A percentile compares a stretch with the other conserved stretches of the same genome.
phyloP scores from a whole-genome alignment of 2,329 filamentous ascomycete genomes.

The Ilyonectria mors-panacis region DNA sequence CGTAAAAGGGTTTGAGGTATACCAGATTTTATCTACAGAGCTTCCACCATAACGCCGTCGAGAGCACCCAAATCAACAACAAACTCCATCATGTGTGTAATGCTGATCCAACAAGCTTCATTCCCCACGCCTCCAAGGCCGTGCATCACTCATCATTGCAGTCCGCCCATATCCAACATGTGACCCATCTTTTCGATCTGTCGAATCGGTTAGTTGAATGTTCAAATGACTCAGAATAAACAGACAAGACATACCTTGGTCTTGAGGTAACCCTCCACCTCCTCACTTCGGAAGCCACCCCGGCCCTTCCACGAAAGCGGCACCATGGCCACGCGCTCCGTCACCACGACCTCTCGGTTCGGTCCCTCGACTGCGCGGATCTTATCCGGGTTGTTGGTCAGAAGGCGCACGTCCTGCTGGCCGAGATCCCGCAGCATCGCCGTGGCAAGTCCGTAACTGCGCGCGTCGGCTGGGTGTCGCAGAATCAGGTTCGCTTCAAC shows the following conservation, averaged over 20 bases:
- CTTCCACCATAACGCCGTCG: constrained; percentile 43
- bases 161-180: constrained; percentile 72
- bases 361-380: constrained; percentile 94
- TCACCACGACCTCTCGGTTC: constrained; percentile 87
- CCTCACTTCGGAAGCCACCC: constrained; percentile 86
- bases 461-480: constrained; percentile 92
- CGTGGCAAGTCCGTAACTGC: constrained; percentile 96
- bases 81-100: constrained; percentile 43
- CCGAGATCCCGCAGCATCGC: constrained; percentile 93
- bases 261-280: constrained; percentile 93
- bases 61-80: constrained; percentile 37
- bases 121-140: background rate
- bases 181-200: constrained; percentile 93
- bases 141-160: constrained; percentile 15
- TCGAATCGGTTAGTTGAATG: constrained; percentile 37
- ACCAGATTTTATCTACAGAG: constrained; percentile 42
- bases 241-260: constrained; percentile 82
- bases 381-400: constrained; percentile 99
- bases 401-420: constrained; percentile 80
- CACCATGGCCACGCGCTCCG: constrained; percentile 94
- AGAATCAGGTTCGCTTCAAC: constrained; percentile 95
- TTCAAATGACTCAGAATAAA: no score
- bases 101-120: constrained; percentile 24
- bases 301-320: constrained; percentile 92
- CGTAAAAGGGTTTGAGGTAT: constrained; percentile 27